These are phyloP conservation scores for Xylariaceae sp. DNA, from an alignment of 2,329 filamentous ascomycete species.

Conservation along the genomic window DNA sequence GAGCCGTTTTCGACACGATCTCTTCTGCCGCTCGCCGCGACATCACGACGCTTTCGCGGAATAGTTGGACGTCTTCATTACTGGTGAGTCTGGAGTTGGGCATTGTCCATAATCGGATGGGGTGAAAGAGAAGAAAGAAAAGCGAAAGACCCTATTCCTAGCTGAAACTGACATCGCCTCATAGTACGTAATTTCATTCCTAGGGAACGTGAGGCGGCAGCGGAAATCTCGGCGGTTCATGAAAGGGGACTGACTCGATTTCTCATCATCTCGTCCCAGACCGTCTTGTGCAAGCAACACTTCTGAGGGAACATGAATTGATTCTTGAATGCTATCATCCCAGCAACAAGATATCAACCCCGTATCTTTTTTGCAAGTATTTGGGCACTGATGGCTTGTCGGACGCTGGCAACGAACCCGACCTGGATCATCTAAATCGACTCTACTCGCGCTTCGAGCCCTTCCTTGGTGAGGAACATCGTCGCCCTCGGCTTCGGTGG, in stretches of 20 bases:
- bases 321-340: slow-evolving; percentile 79
- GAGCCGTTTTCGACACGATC: slow-evolving; percentile 43
- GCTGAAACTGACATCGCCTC: no score
- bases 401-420: slow-evolving; percentile 33
- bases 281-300: slow-evolving; percentile 56
- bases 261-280: slow-evolving; percentile 16
- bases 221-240: no score
- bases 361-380: slow-evolving; percentile 64
- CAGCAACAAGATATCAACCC: slow-evolving; percentile 62
- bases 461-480: slow-evolving; percentile 48
- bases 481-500: slow-evolving; percentile 18
- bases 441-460: slow-evolving; percentile 72
- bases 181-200: no score
- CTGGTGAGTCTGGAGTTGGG: slow-evolving; percentile 15
- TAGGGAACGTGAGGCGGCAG: no score
- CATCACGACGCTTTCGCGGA: slow-evolving; percentile 61
- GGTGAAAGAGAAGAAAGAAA: no score
- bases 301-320: slow-evolving; percentile 59
- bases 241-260: no score
- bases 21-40: slow-evolving; percentile 54
- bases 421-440: slow-evolving; percentile 41
- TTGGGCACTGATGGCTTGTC: slow-evolving; percentile 59
- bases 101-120: no score
- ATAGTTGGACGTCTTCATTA: slow-evolving; percentile 62
- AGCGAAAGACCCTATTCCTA: no score